Conservation (phyloP, 2,329 filamentous ascomycete species). For the Ramularia collo-cygni region DNA sequence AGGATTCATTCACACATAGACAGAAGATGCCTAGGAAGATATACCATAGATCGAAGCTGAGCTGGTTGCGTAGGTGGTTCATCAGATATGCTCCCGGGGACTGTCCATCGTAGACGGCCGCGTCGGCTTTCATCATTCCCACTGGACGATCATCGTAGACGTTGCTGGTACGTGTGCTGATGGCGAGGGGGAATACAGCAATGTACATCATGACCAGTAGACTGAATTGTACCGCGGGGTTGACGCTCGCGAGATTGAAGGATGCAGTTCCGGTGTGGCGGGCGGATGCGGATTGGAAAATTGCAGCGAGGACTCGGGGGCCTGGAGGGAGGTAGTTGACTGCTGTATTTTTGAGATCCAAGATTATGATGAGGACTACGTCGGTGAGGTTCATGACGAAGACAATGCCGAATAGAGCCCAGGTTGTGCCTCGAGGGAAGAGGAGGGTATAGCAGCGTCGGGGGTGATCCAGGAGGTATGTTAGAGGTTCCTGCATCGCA, state of each 20-base stretch:
- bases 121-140: slow-evolving; percentile 45
- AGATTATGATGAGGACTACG: slow-evolving; percentile 3
- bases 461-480: slow-evolving; percentile 57
- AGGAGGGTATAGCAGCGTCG: slow-evolving; percentile 57
- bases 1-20: slow-evolving; percentile 34
- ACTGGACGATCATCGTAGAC: slow-evolving; percentile 65
- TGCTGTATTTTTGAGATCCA: slow-evolving; percentile 4
- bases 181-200: slow-evolving; percentile 55
- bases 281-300: slow-evolving; percentile 28
- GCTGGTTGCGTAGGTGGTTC: slow-evolving; percentile 35
- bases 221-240: slow-evolving; percentile 52
- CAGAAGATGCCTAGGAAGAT: slow-evolving; percentile 34
- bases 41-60: slow-evolving; percentile 38
- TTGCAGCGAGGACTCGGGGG: neutral
- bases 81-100: slow-evolving; percentile 48
- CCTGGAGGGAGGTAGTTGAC: neutral
- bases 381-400: slow-evolving; percentile 6
- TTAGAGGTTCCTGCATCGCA: slow-evolving; percentile 33
- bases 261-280: slow-evolving; percentile 9
- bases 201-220: slow-evolving; percentile 64
- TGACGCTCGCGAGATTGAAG: slow-evolving; percentile 39
- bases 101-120: slow-evolving; percentile 4
- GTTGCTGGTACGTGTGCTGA: slow-evolving; percentile 62
- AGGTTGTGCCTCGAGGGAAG: slow-evolving; percentile 41
- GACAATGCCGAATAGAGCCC: slow-evolving; percentile 7